Base-by-base conservation (phyloP, 1,284 basidiomycete genomes). In the Xerocomus minutiporus region DNA sequence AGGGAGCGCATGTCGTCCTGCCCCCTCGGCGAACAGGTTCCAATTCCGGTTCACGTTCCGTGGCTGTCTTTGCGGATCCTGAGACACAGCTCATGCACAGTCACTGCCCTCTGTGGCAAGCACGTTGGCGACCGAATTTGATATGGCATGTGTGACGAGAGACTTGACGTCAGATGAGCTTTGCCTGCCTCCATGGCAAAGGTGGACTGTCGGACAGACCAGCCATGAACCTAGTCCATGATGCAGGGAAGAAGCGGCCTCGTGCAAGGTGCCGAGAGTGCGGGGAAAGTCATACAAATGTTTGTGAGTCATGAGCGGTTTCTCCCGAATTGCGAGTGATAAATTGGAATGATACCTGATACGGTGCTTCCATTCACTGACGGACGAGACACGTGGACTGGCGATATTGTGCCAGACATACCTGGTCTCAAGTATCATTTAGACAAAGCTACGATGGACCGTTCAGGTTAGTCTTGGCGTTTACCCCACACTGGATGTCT, bases 221-320 rank as follows among this genome's bases (percentile, higher is more conserved):
- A 34, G 32, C 23, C 34, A 13, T n/a, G 20, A 40, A 43, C n/a
- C 32, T 32, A 8, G 31, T 48, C 36, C 38, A 53, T 42, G 29
- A 20, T 48, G 55, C 41, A 39, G 46, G 49, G 46, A 50, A 48
- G 47, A 57, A 44, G 34, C 45, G 52, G 43, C 55, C 51, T 46
- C 61, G 52, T 55, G 54, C 3, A 35, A 52, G 13, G 43, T 40
- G n/a, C 36, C 47, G 26, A 46, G 42, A 42, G 50, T 51, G 52
- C 56, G 71, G 56, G 71, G 73, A 60, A 71, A 73, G 63, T 55
- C 62, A 55, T 70, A 62, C 61, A 72, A 67, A 57, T 74, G 70
- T 60, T 70, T 40, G 73, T 72, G 61, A 64, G 72, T 64, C 38
- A 20, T 41, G 40, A 5, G 13, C 26, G 41, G 41, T 35, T n/a